Conservation (phyloP, 148 eudicot genomes). For the Cornus kousa region DNA sequence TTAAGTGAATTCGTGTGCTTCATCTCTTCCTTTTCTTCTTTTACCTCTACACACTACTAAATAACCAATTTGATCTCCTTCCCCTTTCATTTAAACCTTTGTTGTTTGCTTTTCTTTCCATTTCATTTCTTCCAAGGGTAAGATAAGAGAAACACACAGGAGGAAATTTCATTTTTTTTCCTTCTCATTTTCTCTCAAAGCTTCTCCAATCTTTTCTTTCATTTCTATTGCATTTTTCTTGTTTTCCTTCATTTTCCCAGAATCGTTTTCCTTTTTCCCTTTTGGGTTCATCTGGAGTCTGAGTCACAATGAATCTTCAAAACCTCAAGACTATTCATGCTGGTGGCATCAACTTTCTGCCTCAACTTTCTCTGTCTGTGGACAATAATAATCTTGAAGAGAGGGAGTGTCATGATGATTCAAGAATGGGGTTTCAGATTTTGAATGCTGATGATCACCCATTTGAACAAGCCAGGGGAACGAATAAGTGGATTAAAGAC, state of each 20-base stretch:
- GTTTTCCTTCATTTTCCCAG: neutral
- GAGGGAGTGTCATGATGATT: neutral
- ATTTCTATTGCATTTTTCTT: neutral
- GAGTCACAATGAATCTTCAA: constrained; percentile 11
- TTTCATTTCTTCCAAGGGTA: neutral
- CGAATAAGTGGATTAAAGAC: neutral
- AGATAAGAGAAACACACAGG: neutral
- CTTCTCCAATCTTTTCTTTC: neutral
- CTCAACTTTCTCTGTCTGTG: constrained; percentile 18
- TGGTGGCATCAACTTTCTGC: neutral
- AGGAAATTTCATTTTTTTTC: neutral
- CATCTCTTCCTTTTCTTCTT: neutral
- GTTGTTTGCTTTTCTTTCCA: neutral
- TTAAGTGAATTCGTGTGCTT: constrained; percentile 25
- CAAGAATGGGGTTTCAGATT: constrained; percentile 21
- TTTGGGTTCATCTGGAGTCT: neutral
- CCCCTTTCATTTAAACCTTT: no score
- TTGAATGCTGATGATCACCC: neutral
- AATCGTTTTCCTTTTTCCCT: neutral
- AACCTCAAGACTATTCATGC: neutral
- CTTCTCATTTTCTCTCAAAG: neutral
- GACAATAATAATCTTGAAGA: neutral
- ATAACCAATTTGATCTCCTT: no score
- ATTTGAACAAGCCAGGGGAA: neutral
- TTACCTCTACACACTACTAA: no score